Base-by-base conservation (phyloP, 768 basidiomycete species). In the Hericium rajendrae region DNA sequence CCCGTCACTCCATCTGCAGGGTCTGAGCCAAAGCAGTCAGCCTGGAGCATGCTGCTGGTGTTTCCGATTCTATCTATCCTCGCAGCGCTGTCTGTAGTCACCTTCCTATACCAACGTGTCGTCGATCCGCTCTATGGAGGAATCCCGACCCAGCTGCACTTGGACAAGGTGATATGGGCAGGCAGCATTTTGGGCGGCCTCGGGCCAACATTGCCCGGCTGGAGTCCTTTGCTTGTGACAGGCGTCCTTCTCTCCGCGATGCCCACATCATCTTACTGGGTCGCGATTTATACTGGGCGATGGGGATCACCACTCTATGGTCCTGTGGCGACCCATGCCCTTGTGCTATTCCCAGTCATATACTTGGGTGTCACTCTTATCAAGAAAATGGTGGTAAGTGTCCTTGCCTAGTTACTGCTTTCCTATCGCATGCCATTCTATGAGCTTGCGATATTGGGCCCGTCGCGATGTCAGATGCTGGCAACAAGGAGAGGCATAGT, bases 71-170 rank as follows among this genome's bases (percentile, higher is more conserved):
- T 56, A 18, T 59, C 73, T 38, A 64, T 68, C 43, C 37, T 69
- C 37, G 55, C 46, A 6, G 58, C 66, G 6, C 70, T 84, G 38
- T 85, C 86, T 2, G 75, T 89, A 37, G 73, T 81, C 55, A 72
- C 83, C 16, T 83, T 80, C 61, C 71, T 78, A 6, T 88, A 90
- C 65, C 77, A 80, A 67, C 81, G 80, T 38, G 75, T 81, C 9
- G 65, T 91, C n/a, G 69, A 76, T 55, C 89, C 89, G 15, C 71
- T 90, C 3, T 91, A 89, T 67, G 88, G 83, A 50, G 72, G 77
- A 12, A 74, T 75, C 6, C 80, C 85, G 0, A 80, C 84, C 1
- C 72, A 71, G 0, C 72, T 75, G 55, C 72, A 82, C 39, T 70
- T 90, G 8, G 65, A 68, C 50, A 72, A 74, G 56, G 58, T 75